Base-by-base conservation (phyloP, 1,139 yeast genomes). In the Taphrina deformans region DNA sequence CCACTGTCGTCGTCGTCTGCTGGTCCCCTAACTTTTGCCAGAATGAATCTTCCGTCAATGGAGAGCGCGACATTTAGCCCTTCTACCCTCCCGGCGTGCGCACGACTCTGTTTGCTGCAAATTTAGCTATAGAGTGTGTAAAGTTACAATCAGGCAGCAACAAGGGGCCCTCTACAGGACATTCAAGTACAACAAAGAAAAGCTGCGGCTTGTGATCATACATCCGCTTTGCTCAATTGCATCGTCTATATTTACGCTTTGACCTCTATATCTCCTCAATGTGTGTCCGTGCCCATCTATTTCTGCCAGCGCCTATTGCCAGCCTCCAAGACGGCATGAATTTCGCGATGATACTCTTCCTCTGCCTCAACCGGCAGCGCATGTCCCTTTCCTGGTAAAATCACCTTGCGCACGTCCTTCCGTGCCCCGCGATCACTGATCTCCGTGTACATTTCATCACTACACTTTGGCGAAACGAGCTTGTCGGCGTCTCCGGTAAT, bases 311-410 rank as follows among this genome's bases (percentile, higher is more conserved):
- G 29, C 23, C 14, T 31, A 23, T 40, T 35, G 18, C 58, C 58
- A 35, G 58, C 58, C 2, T 44, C 21, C 51, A 55, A 21, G 21
- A 55, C n/a, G 44, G 51, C 51, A 23, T 61, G 51, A 18, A 61
- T 16, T 16, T 29, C 53, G 14, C 31, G 9, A 33, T 61, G 59
- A 44, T 61, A 61, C 23, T 40, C 65, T n/a, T 52, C 38, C 7
- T 51, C 52, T n/a, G 51, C 59, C 29, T 61, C 65, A 0, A 31
- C 65, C 16, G 55, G 31, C 33, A 61, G 31, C 6, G 65, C 65
- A 33, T 61, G 65, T n/a, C 65, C 65, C 12, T 46, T 55, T 12
- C 48, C 40, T 2, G 26, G 44, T 14, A 29, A 52, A n/a, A 52
- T 27, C 16, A 61, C 53, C 31, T 50, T 51, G n/a, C 45, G 35